Evolutionary conservation across 257 asterid species (phyloP).

Genomic region (Fraxinus quadrangulata): DNA sequence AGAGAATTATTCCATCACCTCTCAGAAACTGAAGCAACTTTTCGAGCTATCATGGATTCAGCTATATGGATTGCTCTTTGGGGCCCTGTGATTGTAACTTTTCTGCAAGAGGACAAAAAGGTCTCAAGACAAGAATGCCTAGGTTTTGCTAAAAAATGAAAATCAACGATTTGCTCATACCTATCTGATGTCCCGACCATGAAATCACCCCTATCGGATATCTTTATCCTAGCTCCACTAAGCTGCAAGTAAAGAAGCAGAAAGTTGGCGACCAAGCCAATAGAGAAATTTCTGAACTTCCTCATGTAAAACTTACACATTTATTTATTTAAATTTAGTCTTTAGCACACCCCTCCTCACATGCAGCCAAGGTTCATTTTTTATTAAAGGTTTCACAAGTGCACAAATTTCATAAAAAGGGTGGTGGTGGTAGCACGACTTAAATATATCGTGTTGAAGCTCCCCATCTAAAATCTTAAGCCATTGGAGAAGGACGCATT

Average conservation of each 20-base stretch:
- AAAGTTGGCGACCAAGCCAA: constrained; percentile 20
- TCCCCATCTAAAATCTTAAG: neutral
- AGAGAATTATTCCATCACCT: constrained; percentile 31
- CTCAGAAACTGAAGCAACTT: constrained; percentile 52
- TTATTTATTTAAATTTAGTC: neutral
- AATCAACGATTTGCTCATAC: constrained; percentile 32
- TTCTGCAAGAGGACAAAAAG: constrained; percentile 44
- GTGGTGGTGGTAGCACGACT: neutral
- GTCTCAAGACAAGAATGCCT: neutral
- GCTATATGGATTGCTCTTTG: constrained; percentile 56
- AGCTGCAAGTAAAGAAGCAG: constrained; percentile 50
- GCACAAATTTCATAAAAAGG: neutral
- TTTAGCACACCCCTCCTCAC: neutral
- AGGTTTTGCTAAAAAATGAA: neutral
- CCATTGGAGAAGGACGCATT: neutral
- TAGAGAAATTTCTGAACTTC: neutral
- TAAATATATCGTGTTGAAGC: neutral
- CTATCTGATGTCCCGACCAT: constrained; percentile 87
- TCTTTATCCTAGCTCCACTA: constrained; percentile 91
- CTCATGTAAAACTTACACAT: neutral
- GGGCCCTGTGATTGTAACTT: constrained; percentile 65
- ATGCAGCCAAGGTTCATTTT: neutral
- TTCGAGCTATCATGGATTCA: constrained; percentile 56
- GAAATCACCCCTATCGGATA: constrained; percentile 97
- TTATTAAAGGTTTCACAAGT: neutral